Conservation (phyloP, 1,284 basidiomycete genomes). For the Boletus calvinii region DNA sequence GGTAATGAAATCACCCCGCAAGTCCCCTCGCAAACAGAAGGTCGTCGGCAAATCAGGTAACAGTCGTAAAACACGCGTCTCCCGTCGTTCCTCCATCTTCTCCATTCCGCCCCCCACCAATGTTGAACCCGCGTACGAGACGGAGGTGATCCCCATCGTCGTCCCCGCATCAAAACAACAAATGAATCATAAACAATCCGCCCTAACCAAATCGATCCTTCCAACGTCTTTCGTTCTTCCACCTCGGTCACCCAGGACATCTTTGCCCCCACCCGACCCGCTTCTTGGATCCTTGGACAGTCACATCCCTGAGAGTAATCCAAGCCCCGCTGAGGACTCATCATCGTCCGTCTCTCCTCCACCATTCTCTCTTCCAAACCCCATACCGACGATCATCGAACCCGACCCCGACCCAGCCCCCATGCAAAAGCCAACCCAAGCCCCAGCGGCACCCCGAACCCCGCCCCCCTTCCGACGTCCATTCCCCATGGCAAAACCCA, state of each 20-base stretch:
- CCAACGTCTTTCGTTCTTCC: conserved; percentile 69
- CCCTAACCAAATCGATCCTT: conserved; percentile 40
- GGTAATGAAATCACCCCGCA: conserved; percentile 39
- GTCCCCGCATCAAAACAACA: conserved; percentile 31
- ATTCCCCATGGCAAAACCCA: conserved; percentile 69
- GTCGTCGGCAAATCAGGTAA: conserved; percentile 40
- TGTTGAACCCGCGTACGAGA: conserved; percentile 60
- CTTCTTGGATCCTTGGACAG: conserved; percentile 15
- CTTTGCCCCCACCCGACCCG: conserved; percentile 42
- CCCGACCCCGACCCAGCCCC: conserved; percentile 9
- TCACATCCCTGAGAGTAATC: conserved; percentile 10
- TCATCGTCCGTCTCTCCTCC: not conserved
- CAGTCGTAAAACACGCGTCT: conserved; percentile 45
- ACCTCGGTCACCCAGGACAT: conserved; percentile 65
- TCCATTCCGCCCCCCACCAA: conserved; percentile 35
- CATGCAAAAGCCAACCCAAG: conserved; percentile 21
- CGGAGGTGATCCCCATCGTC: conserved; percentile 55
- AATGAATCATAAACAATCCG: conserved; percentile 22
- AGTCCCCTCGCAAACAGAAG: conserved; percentile 39
- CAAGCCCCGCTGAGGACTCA: conserved; percentile 1
- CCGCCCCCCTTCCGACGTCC: conserved; percentile 36
- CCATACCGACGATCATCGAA: conserved; percentile 22
- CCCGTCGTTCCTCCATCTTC: conserved; percentile 43
- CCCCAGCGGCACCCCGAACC: conserved; percentile 23
- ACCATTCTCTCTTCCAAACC: not conserved